These are phyloP conservation scores for Myrica gale DNA, from an alignment of 306 rosid species.

Conservation along the genomic window DNA sequence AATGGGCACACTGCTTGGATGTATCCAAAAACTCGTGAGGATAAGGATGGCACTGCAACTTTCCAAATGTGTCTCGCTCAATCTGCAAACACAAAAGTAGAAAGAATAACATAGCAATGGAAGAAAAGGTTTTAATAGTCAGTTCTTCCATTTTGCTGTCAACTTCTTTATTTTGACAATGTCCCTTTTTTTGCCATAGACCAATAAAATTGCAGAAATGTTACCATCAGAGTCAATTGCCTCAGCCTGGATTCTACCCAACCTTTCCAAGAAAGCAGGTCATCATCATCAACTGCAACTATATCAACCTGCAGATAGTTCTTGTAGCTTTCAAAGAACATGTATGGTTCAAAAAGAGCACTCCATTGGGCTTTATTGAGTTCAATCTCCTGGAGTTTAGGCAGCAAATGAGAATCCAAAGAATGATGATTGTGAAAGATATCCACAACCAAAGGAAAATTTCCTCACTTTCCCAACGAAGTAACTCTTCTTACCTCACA, in stretches of 20 bases:
- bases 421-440: conserved; percentile 11
- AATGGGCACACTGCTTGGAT: conserved; percentile 45
- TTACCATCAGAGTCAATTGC: conserved; percentile 66
- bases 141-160: neutral
- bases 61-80: conserved; percentile 51
- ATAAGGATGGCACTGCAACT: conserved; percentile 60
- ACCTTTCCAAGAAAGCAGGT: conserved; percentile 84
- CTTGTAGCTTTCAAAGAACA: conserved; percentile 83
- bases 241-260: conserved; percentile 97
- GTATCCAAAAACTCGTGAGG: conserved; percentile 42
- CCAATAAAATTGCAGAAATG: neutral
- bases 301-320: conserved; percentile 88
- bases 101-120: neutral
- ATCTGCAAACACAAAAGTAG: conserved; percentile 30
- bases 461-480: neutral
- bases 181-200: neutral
- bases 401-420: conserved; percentile 6
- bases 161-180: neutral
- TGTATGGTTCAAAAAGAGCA: conserved; percentile 68
- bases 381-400: conserved; percentile 64
- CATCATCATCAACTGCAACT: conserved; percentile 76
- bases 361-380: conserved; percentile 64
- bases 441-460: neutral
- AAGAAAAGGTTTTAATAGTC: neutral
- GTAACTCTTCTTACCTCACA: conserved; percentile 57